A percentile compares a stretch with the other conserved stretches of the same genome.
Evolutionary conservation across 164 flowering plant genomes (phyloP).

Genomic region (Aristolochia fimbriata): DNA sequence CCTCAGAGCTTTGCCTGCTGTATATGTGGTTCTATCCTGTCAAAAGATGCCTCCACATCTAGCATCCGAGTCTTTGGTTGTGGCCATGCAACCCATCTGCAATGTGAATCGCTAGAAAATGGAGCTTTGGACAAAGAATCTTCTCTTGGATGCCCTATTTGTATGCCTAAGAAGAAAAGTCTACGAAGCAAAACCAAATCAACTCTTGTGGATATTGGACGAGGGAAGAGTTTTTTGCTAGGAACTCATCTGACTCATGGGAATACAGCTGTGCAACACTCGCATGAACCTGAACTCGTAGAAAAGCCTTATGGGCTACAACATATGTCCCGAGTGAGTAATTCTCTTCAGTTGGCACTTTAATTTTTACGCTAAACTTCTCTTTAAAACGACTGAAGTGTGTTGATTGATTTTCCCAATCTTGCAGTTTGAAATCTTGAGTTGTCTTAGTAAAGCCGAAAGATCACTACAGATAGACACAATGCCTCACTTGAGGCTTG

Average conservation of each 20-base stretch:
- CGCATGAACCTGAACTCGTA: conserved; percentile 40
- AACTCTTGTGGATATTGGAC: conserved; percentile 33
- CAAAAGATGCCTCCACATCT: conserved; percentile 36
- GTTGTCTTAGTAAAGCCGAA: conserved; percentile 52
- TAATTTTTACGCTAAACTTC: neutral
- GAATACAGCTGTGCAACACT: conserved; percentile 17
- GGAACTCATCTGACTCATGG: conserved; percentile 36
- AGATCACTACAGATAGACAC: conserved; percentile 46
- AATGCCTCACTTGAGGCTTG: conserved; percentile 72
- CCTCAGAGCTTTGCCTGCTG: conserved; percentile 62
- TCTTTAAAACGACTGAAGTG: neutral
- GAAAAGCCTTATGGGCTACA: conserved; percentile 53
- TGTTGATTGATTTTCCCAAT: conserved; percentile 7
- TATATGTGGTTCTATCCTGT: conserved; percentile 52
- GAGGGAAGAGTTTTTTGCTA: conserved; percentile 32
- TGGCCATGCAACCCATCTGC: conserved; percentile 88
- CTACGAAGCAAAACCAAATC: conserved; percentile 42
- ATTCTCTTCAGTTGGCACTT: neutral
- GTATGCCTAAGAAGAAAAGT: conserved; percentile 68
- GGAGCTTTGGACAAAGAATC: conserved; percentile 25
- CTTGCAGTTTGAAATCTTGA: conserved; percentile 82
- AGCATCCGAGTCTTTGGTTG: conserved; percentile 66
- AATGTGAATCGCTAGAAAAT: conserved; percentile 55
- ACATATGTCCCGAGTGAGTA: conserved; percentile 65
- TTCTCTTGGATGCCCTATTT: conserved; percentile 71